These are phyloP conservation scores for Trichoderma lentiforme DNA, from an alignment of 2,329 filamentous ascomycete species.

Conservation along the genomic window DNA sequence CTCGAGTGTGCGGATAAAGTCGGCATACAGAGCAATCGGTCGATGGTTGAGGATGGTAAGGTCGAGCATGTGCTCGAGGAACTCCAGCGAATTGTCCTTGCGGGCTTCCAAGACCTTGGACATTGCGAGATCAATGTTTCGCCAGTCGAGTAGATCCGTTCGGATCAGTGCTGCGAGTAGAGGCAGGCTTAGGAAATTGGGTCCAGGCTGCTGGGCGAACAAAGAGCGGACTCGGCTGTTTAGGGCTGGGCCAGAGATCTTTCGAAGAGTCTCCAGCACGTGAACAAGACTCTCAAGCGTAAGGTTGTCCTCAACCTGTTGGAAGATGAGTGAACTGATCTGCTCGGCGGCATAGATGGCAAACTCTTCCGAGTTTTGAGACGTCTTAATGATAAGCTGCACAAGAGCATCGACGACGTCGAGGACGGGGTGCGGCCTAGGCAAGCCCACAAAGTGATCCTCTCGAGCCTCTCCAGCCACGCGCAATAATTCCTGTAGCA, in stretches of 20 bases:
- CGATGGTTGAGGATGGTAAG: constrained; percentile 74
- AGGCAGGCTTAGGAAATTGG: constrained; percentile 55
- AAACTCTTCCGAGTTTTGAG: constrained; percentile 59
- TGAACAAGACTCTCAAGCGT: constrained; percentile 61
- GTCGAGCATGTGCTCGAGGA: constrained; percentile 77
- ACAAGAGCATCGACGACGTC: constrained; percentile 61
- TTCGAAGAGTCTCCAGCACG: constrained; percentile 57
- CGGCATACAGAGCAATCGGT: constrained; percentile 74
- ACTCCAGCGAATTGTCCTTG: constrained; percentile 69
- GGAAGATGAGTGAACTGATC: constrained; percentile 56
- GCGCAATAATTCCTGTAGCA: constrained; percentile 55
- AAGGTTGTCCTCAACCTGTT: constrained; percentile 51
- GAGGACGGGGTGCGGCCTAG: constrained; percentile 56
- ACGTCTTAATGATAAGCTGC: constrained; percentile 60
- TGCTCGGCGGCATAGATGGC: constrained; percentile 58
- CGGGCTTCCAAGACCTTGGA: constrained; percentile 69
- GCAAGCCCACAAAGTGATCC: constrained; percentile 59
- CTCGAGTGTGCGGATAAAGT: constrained; percentile 80
- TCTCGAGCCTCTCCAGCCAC: constrained; percentile 52
- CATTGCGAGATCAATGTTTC: constrained; percentile 66
- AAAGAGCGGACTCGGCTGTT: constrained; percentile 54
- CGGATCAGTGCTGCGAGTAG: constrained; percentile 56
- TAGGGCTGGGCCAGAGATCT: constrained; percentile 54
- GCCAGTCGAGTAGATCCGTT: constrained; percentile 61
- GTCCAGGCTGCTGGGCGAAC: constrained; percentile 55